Base-by-base conservation (phyloP, 805 yeast species). In the Ogataea paraovalis region DNA sequence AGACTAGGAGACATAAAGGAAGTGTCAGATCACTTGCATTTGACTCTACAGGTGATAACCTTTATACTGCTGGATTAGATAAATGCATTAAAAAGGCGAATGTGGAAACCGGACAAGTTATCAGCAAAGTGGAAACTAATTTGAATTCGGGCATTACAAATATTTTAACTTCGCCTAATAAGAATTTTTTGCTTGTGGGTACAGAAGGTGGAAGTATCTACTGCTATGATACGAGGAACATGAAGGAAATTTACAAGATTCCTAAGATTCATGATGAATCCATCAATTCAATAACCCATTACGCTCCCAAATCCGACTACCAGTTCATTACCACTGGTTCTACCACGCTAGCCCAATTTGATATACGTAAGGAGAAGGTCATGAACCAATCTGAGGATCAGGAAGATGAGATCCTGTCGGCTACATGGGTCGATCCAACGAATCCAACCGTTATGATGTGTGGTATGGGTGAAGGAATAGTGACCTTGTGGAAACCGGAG, bases 391-490 rank as follows among this genome's bases (percentile, higher is more conserved):
- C 91, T 33, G 98, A 91, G 52, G 91, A 89, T 61, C 99, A 92
- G 68, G 96, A 86, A 55, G 98, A 92, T 60, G 99, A 92, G 61
- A 68, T 92, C n/a, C 67, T 92, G 39, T 75, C 90, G 47, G 84
- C 88, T 57, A 71, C 87, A 34, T 80, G 83, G 68, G 76, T 83
- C 1, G 87, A 84, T 52, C 77, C 77, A 2, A 75, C 80, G 13
- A 76, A 75, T 42, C 87, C 83, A 45, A 55, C 49, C 4, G 57
- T 61, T 2, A 47, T 62, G 54, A 78, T 85, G 3, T 90, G 91
- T 56, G 92, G 96, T 40, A 90, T 89, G 85, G 89, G 96, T 14
- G 94, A 85, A 60, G 98, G 98, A 3, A 78, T 88, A 13, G 74
- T 89, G 6, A 89, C 98, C 0, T 71, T 86, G 13, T 92, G 99